Base-by-base conservation (phyloP, 176 grass and related monocot genomes). In the Zoysia pacifica region DNA sequence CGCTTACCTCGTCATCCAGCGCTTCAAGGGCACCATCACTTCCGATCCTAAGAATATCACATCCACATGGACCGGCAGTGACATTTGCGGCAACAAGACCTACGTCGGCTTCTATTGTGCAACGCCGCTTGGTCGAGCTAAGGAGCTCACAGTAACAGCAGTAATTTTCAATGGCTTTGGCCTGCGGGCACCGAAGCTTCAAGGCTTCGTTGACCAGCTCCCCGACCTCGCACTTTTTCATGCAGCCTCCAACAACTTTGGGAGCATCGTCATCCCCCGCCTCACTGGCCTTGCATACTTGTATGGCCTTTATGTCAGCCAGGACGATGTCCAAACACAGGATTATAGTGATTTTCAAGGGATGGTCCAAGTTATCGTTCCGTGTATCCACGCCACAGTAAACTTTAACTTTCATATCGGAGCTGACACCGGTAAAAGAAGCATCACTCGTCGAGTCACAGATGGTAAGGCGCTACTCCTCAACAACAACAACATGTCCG, bases 41-140 rank as follows among this genome's bases (percentile, higher is more conserved):
- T n/a, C 47, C 9, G 93, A 95, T 9, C 89, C 84, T 38, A 15
- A 11, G 6, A 62, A 77, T 2, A 38, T 86, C 0, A 86, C 48
- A 4, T 1, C 38, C 0, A 48, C 79, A 1, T 95, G 93, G 93
- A 14, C 0, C 0, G 93, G 89, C 0, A 0, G 1, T 12, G 16
- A 86, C 0, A 62, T 95, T 7, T 95, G 93, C 3, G 1, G 19
- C 0, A 1, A 55, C 0, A 16, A 1, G 0, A 66, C 0, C 56
- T 95, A 95, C 11, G 0, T 4, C 0, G 89, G 93, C 0, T 91
- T 91, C 54, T 49, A 83, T 52, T 95, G 93, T 6, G 35, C 1
- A 0, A 0, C 18, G 3, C n/a, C 5, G 2, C 0, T 75, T 2
- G 11, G 64, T 41, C 0, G 1, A 4, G 1, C 0, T 0, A n/a